Conservation (phyloP, 2,329 filamentous ascomycete genomes). For the Fusarium austroafricanum region DNA sequence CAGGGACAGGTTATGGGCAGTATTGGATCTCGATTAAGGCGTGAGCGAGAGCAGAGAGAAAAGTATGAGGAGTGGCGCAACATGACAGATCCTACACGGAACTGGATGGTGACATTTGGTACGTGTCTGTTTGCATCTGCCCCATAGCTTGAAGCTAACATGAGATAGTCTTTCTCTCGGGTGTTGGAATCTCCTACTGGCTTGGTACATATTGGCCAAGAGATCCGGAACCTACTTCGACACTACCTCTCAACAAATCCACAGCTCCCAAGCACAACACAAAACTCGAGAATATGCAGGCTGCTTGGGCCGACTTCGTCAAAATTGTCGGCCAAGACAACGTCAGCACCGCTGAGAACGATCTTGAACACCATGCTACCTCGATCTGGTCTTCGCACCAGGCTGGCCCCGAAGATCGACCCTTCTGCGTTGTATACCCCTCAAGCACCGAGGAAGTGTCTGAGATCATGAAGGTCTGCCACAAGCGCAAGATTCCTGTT, state of each 20-base stretch:
- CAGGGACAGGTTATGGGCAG: constrained; percentile 71
- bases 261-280: constrained; percentile 67
- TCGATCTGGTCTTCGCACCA: constrained; percentile 74
- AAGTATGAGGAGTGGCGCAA: constrained; percentile 59
- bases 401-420: constrained; percentile 59
- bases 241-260: constrained; percentile 66
- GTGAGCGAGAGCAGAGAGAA: constrained; percentile 66
- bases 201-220: constrained; percentile 67
- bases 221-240: constrained; percentile 65
- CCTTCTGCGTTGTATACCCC: constrained; percentile 82
- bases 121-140: constrained; percentile 37
- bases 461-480: constrained; percentile 89
- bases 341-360: constrained; percentile 69
- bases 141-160: constrained; percentile 7
- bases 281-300: constrained; percentile 72
- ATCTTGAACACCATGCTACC: constrained; percentile 67
- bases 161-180: constrained; percentile 62
- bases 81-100: constrained; percentile 56
- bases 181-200: constrained; percentile 66
- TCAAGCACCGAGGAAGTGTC: constrained; percentile 83
- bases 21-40: constrained; percentile 64
- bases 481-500: constrained; percentile 82
- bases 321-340: constrained; percentile 72
- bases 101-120: constrained; percentile 68
- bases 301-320: constrained; percentile 76